These are phyloP conservation scores for Combretum micranthum DNA, from an alignment of 345 rosid genomes.

Conservation along the genomic window DNA sequence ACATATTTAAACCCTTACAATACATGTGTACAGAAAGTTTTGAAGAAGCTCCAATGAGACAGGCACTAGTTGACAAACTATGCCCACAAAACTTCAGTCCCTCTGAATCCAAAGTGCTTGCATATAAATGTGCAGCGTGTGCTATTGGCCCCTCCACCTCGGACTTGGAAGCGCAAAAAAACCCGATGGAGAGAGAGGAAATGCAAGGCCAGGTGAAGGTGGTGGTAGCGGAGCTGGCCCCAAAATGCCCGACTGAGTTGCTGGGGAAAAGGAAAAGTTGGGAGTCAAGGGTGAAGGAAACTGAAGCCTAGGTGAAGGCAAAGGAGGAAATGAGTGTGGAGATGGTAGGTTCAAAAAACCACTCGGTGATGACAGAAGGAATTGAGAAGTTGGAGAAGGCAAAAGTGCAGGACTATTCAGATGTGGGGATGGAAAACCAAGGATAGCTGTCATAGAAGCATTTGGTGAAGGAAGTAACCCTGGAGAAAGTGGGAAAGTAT, in stretches of 20 bases:
- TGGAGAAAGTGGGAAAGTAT: constrained; percentile 27
- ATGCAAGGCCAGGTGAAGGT: constrained; percentile 58
- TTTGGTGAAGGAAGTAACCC: constrained; percentile 55
- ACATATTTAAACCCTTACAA: no score
- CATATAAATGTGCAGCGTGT: neutral
- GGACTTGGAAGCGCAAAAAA: constrained; percentile 74
- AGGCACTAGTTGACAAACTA: constrained; percentile 4
- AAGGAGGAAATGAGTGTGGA: constrained; percentile 67
- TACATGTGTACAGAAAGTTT: no score
- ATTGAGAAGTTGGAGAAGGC: constrained; percentile 82
- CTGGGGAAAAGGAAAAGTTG: constrained; percentile 63
- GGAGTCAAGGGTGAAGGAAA: constrained; percentile 76
- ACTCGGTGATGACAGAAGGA: constrained; percentile 62
- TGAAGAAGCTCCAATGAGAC: neutral
- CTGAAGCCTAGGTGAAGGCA: constrained; percentile 69
- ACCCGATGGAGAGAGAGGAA: constrained; percentile 69
- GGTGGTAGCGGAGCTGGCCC: constrained; percentile 80
- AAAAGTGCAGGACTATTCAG: constrained; percentile 55
- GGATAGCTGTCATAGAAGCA: constrained; percentile 48
- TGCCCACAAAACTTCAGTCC: neutral
- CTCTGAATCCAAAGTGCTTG: no score
- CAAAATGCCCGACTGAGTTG: constrained; percentile 57
- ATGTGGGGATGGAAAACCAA: constrained; percentile 45
- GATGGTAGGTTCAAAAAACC: constrained; percentile 54
- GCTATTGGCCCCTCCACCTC: constrained; percentile 54